Evolutionary conservation across 768 basidiomycete genomes (phyloP), one percentile per base, ranked within the genome.

Genomic region (Leccinum fibrillosum): DNA sequence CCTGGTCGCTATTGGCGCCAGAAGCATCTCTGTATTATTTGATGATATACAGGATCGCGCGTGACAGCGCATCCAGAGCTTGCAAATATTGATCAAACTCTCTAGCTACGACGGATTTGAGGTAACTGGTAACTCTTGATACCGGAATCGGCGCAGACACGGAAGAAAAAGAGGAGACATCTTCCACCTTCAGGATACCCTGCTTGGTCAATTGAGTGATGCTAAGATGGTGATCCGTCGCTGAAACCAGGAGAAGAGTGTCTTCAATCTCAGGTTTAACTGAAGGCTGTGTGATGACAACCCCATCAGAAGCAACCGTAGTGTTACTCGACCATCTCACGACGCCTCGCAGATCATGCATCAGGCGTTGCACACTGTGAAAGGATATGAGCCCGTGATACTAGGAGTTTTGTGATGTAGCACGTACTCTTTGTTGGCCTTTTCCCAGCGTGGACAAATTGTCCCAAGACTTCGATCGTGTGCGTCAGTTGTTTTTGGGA

Each of bases 131-230:
- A 26, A 26, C 26, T 26, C 70, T 86, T 91, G 70, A 98, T 88
- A 62, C 94, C 92, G 34, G 93, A 87, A 73, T 98, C 95, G 56
- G 94, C 90, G 69, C 95, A 98, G 44, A 98, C 95, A 11, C 97
- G 86, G 85, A 98, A 99, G 81, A 99, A 99, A 69, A 98, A 92
- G 93, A 94, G 4, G 97, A 98, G 8, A 93, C 82, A 60, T 98
- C 95, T 69, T 99, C 97, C 30, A 92, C 89, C 68, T 94, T 95
- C 65, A 99, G 77, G 59, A 99, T 95, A 53, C 94, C 26, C 76
- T 98, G 93, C 73, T 95, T 95, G 49, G 93, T 95, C 55, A 99
- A 80, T 68, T 94, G 90, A 17, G 92, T 95, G 74, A 98, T 96
- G 76, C 26, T 94, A 98, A 98, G 62, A 98, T 90, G 51, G 82